Conservation (phyloP, 2,329 filamentous ascomycete species). For the Juglanconis oblonga region DNA sequence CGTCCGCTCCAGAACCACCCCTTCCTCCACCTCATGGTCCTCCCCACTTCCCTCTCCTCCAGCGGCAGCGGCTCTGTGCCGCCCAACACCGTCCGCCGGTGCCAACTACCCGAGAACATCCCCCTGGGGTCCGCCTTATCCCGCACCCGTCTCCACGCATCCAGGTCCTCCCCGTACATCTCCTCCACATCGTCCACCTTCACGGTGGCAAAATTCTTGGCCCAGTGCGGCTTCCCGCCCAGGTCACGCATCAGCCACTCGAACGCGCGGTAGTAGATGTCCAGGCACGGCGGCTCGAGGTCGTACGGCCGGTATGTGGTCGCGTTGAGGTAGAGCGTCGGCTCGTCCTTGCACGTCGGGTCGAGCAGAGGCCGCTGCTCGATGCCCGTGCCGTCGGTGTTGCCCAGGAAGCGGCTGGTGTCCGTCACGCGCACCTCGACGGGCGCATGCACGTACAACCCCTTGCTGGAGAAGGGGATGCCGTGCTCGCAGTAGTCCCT, state of each 20-base stretch:
- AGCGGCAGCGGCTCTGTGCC: constrained; percentile 18
- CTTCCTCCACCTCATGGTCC: constrained; percentile 7
- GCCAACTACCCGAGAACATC: constrained; percentile 87
- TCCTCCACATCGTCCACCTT: constrained; percentile 52
- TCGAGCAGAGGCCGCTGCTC: constrained; percentile 47
- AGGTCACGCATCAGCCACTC: constrained; percentile 79
- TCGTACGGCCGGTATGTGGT: constrained; percentile 75
- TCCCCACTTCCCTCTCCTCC: constrained; percentile 18
- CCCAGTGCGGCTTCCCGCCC: constrained; percentile 75
- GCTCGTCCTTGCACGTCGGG: constrained; percentile 53
- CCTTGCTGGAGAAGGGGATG: constrained; percentile 68
- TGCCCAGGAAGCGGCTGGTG: constrained; percentile 38
- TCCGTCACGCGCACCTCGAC: constrained; percentile 75
- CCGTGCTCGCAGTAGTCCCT: constrained; percentile 52
- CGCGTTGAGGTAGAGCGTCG: constrained; percentile 76
- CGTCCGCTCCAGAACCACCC: constrained; percentile 17
- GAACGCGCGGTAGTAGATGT: constrained; percentile 74
- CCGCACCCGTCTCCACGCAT: constrained; percentile 60
- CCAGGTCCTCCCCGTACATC: constrained; percentile 62
- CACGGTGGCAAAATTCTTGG: constrained; percentile 67
- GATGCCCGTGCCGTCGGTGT: constrained; percentile 25
- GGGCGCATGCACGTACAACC: constrained; percentile 72
- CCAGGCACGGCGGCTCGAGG: constrained; percentile 64
- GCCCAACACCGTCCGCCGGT: constrained; percentile 64
- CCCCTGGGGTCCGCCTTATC: constrained; percentile 68